Conservation (phyloP, 352 stramenopile genomes). For the Thraustochytrium sp. region DNA sequence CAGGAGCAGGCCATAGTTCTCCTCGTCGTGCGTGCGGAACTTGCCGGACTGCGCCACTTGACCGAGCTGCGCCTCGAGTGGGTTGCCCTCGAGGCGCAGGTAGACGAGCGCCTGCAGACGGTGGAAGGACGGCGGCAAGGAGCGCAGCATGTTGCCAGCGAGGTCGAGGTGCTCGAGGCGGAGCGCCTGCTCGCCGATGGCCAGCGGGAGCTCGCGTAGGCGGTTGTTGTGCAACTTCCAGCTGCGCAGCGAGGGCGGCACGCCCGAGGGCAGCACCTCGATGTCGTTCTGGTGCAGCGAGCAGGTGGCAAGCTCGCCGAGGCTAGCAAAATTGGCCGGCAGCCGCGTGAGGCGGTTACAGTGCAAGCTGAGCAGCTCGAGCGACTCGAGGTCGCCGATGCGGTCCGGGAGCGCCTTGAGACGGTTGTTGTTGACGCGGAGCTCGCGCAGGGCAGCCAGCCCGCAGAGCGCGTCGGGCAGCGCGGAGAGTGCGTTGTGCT, state of each 20-base stretch:
- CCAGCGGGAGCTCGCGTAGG: neutral
- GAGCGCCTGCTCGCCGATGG: neutral
- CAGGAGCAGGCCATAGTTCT: constrained; percentile 18
- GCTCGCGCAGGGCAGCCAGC: neutral
- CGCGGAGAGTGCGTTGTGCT: constrained; percentile 24
- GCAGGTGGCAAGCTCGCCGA: neutral
- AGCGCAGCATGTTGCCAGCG: neutral
- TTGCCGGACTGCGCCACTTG: neutral
- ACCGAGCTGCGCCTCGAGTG: neutral
- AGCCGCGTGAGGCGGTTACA: constrained; percentile 10
- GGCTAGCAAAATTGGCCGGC: neutral
- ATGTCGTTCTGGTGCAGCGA: constrained; percentile 37
- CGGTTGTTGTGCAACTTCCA: constrained; percentile 43
- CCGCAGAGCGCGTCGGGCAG: neutral
- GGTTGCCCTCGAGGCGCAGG: constrained; percentile 21
- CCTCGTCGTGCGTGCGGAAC: constrained; percentile 10
- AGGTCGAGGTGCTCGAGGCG: constrained; percentile 24
- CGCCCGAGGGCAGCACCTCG: neutral
- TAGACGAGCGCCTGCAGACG: neutral
- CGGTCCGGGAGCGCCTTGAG: constrained; percentile 1
- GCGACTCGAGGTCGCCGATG: neutral
- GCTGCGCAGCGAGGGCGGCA: neutral
- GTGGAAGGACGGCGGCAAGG: constrained; percentile 10
- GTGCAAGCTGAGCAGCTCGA: constrained; percentile 15
- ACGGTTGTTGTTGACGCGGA: constrained; percentile 14